These are phyloP conservation scores for Ramalina peruviana DNA, from an alignment of 495 filamentous ascomycete species.

Conservation along the genomic window DNA sequence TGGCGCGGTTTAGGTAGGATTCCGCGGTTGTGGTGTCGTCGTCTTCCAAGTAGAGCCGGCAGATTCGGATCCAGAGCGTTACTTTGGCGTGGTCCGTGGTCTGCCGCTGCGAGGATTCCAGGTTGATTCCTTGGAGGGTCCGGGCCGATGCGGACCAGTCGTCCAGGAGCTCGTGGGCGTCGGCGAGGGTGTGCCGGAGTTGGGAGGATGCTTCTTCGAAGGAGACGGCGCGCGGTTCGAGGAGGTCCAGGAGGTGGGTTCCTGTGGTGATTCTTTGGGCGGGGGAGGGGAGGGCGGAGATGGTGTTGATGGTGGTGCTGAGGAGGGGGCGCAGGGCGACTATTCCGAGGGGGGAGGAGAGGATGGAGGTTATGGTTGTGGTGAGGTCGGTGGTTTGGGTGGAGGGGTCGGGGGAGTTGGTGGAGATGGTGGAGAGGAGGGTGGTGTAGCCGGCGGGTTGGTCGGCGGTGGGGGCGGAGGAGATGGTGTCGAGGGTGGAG, in stretches of 20 bases:
- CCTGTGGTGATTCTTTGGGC: slow-evolving; percentile 58
- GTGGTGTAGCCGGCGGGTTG: slow-evolving; percentile 49
- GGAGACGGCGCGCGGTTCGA: slow-evolving; percentile 52
- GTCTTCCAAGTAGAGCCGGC: slow-evolving; percentile 85
- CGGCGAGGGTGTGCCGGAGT: slow-evolving; percentile 68
- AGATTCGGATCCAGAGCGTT: slow-evolving; percentile 80
- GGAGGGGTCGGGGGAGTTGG: slow-evolving; percentile 36
- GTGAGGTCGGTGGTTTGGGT: slow-evolving; percentile 48
- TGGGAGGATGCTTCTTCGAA: slow-evolving; percentile 74
- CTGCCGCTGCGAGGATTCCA: slow-evolving; percentile 74
- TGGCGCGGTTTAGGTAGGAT: slow-evolving; percentile 79
- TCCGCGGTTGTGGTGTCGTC: slow-evolving; percentile 82
- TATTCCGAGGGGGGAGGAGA: slow-evolving; percentile 56
- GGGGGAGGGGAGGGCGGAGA: slow-evolving; percentile 38
- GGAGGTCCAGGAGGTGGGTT: slow-evolving; percentile 47
- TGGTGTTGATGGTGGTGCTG: slow-evolving; percentile 44
- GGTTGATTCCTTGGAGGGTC: slow-evolving; percentile 66
- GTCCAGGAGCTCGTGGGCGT: slow-evolving; percentile 68
- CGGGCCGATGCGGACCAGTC: slow-evolving; percentile 68
- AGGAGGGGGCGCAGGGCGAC: slow-evolving; percentile 62
- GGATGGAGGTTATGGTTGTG: slow-evolving; percentile 52
- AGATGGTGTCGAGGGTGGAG: slow-evolving; percentile 39
- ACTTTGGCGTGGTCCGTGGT: slow-evolving; percentile 68
- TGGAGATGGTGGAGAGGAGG: slow-evolving; percentile 50
- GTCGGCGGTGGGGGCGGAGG: slow-evolving; percentile 33